Percentiles rank a stretch among this genome's conserved stretches.
These are phyloP conservation scores for Penicillium digitatum DNA, from an alignment of 2,329 filamentous ascomycete species.

Conservation along the genomic window DNA sequence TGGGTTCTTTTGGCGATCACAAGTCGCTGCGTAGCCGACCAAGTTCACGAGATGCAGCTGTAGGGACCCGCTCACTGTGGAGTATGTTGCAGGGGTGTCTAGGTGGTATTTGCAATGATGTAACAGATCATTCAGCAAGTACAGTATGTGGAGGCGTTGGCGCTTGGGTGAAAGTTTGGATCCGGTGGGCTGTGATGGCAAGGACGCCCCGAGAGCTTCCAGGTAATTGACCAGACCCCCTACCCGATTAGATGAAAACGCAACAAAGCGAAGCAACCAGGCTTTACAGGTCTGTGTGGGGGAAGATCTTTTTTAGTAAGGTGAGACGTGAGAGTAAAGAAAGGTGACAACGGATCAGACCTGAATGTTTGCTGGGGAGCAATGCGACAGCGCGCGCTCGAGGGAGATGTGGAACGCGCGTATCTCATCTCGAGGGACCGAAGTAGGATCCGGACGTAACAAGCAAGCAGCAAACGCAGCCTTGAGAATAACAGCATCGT, in stretches of 20 bases:
- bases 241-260: conserved; percentile 63
- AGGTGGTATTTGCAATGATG: conserved; percentile 61
- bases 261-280: conserved; percentile 73
- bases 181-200: conserved; percentile 31
- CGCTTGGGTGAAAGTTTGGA: conserved; percentile 57
- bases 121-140: conserved; percentile 73
- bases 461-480: conserved; percentile 71
- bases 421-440: conserved; percentile 66
- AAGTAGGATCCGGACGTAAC: conserved; percentile 67
- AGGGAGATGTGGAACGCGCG: conserved; percentile 65
- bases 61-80: conserved; percentile 53
- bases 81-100: conserved; percentile 41
- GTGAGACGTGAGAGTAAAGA: conserved; percentile 18
- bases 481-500: conserved; percentile 65
- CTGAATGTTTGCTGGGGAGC: conserved; percentile 80
- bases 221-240: conserved; percentile 72
- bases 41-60: conserved; percentile 61
- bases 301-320: conserved; percentile 34
- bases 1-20: conserved; percentile 55
- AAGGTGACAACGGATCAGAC: conserved; percentile 57
- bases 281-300: conserved; percentile 71
- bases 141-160: conserved; percentile 70
- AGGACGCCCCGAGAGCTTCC: conserved; percentile 62
- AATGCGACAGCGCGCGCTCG: conserved; percentile 62
- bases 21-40: conserved; percentile 53